A percentile compares a stretch with the other conserved stretches of the same genome.
Conservation (phyloP, 75 land plant species). For the Sequoia sempervirens region DNA sequence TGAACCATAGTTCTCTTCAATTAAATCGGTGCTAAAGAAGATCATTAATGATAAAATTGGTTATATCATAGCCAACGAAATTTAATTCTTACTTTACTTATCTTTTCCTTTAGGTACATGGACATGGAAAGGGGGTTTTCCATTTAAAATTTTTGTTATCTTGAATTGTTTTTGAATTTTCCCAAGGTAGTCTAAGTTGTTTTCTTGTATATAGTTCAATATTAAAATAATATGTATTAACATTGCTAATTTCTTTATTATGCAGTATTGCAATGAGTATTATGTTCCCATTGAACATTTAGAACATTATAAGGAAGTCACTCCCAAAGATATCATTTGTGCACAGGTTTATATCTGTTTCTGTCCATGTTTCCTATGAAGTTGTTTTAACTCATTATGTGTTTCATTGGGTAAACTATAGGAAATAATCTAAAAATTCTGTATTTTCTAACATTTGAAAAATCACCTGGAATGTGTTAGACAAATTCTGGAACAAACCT, state of each 20-base stretch:
- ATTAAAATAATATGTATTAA: not conserved
- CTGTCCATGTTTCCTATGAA: not conserved
- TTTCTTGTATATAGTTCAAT: not conserved
- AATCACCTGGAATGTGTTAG: slow-evolving; percentile 20
- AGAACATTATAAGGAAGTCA: slow-evolving; percentile 74
- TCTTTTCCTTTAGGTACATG: not conserved
- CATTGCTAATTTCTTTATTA: not conserved
- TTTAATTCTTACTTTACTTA: not conserved
- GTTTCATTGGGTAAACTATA: not conserved
- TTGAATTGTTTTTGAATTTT: not conserved
- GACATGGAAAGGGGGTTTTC: not conserved
- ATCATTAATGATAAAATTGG: not conserved
- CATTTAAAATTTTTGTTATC: not conserved
- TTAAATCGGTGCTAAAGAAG: not conserved
- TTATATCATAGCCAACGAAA: not conserved
- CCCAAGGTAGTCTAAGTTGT: not conserved
- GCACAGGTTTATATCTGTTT: slow-evolving; percentile 33
- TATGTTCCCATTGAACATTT: slow-evolving; percentile 57
- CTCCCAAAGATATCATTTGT: slow-evolving; percentile 69
- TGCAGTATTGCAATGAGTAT: slow-evolving; percentile 84
- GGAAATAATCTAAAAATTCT: not conserved
- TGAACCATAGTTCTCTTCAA: not conserved
- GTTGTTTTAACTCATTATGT: not conserved
- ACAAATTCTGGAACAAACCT: slow-evolving; percentile 29
- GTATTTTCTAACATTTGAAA: not conserved